Evolutionary conservation across 2,329 filamentous ascomycete genomes (phyloP).

Genomic region (Plectosphaerella cucumerina): DNA sequence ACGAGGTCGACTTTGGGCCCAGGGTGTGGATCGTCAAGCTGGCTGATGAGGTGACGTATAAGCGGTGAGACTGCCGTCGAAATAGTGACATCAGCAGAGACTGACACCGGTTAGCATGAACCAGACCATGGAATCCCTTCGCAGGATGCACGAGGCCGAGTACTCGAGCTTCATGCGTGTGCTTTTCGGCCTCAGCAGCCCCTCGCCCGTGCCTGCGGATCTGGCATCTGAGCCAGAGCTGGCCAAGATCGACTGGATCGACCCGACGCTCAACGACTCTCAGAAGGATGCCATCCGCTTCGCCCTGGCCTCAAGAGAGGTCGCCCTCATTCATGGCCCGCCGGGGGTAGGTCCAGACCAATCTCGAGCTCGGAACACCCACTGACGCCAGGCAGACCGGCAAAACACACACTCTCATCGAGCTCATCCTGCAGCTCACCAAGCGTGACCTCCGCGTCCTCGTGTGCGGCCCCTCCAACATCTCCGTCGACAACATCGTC

Average conservation of each 20-base stretch:
- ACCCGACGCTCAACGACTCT: slow-evolving; percentile 58
- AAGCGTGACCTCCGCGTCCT: slow-evolving; percentile 64
- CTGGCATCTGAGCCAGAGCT: slow-evolving; percentile 34
- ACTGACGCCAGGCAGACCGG: slow-evolving; percentile 58
- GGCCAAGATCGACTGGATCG: slow-evolving; percentile 53
- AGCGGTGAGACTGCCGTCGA: slow-evolving; percentile 35
- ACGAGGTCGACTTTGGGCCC: slow-evolving; percentile 35
- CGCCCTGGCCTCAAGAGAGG: slow-evolving; percentile 73
- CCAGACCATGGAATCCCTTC: slow-evolving; percentile 54
- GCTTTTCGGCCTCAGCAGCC: slow-evolving; percentile 55
- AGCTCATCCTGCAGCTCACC: slow-evolving; percentile 88
- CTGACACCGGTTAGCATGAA: slow-evolving; percentile 48
- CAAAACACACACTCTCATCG: slow-evolving; percentile 94
- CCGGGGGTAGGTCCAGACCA: slow-evolving; percentile 58
- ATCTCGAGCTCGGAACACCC: not conserved
- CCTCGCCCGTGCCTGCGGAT: slow-evolving; percentile 42
- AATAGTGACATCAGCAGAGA: not conserved
- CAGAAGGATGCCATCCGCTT: slow-evolving; percentile 73
- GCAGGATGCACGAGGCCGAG: slow-evolving; percentile 52
- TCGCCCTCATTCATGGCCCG: slow-evolving; percentile 90
- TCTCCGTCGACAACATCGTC: slow-evolving; percentile 97
- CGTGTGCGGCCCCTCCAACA: slow-evolving; percentile 95
- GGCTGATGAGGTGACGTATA: slow-evolving; percentile 64
- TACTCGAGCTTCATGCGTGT: slow-evolving; percentile 59
- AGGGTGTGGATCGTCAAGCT: slow-evolving; percentile 63